A percentile compares a stretch with the other conserved stretches of the same genome.
phyloP scores from a whole-genome alignment of 108 stramenopile species.

The Nannochloropsis salina region DNA sequence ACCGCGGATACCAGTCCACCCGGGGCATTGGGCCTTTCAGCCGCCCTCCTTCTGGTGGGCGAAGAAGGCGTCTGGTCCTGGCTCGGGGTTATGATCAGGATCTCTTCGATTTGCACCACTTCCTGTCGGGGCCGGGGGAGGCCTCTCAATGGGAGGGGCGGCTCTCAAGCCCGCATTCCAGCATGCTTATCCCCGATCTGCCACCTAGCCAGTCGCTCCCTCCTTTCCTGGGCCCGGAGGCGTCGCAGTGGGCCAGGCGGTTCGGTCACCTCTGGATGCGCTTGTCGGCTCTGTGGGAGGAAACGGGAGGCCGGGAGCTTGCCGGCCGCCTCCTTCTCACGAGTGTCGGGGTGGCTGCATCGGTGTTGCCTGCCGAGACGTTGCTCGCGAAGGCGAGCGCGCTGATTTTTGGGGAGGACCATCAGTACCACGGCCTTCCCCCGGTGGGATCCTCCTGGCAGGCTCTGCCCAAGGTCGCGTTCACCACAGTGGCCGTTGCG shows the following conservation, averaged over 20 bases:
- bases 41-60: not conserved
- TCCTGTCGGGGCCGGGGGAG: not conserved
- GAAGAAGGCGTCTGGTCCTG: not conserved
- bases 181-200: not conserved
- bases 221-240: not conserved
- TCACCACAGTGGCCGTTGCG: not conserved
- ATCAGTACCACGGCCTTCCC: not conserved
- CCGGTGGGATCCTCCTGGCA: not conserved
- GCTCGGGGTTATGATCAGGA: not conserved
- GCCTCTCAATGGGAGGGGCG: not conserved
- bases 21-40: not conserved
- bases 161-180: not conserved
- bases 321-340: not conserved
- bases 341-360: not conserved
- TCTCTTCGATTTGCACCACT: constrained; percentile 10
- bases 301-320: not conserved
- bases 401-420: not conserved
- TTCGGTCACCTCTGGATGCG: not conserved
- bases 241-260: not conserved
- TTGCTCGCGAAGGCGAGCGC: not conserved
- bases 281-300: not conserved
- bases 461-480: constrained; percentile 2
- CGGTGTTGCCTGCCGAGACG: not conserved
- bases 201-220: not conserved
- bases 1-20: not conserved